phyloP scores from a whole-genome alignment of 108 stramenopile genomes.

The Cyclostephanos invisitatus region DNA sequence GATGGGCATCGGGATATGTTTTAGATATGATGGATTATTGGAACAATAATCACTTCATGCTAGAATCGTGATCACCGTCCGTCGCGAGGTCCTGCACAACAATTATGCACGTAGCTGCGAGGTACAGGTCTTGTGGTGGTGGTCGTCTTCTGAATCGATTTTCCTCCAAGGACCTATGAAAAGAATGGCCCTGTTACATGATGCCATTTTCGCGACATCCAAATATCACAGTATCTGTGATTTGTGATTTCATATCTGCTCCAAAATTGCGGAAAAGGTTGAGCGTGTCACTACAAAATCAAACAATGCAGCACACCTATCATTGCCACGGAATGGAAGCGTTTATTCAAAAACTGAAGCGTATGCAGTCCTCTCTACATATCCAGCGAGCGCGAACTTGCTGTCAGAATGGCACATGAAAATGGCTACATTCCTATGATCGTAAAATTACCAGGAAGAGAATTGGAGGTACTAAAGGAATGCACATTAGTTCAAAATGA shows the following conservation, averaged over 20 bases:
- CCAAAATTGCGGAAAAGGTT: neutral
- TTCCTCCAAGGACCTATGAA: too few species aligned
- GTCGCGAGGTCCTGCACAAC: neutral
- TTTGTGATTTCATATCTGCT: too few species aligned
- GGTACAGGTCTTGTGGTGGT: too few species aligned
- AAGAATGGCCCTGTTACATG: too few species aligned
- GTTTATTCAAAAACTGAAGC: slow-evolving; percentile 13
- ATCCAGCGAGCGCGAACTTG: slow-evolving; percentile 7
- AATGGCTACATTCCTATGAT: slow-evolving; percentile 5
- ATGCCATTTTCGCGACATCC: too few species aligned
- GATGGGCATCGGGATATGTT: slow-evolving; percentile 38
- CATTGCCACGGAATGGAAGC: slow-evolving; percentile 9
- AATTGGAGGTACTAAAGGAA: too few species aligned
- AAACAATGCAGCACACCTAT: neutral
- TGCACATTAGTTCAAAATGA: too few species aligned
- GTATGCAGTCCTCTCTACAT: neutral
- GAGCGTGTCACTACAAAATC: neutral
- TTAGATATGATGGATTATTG: slow-evolving; percentile 50
- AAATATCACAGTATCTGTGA: too few species aligned
- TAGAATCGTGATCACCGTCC: slow-evolving; percentile 22
- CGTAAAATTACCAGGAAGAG: too few species aligned
- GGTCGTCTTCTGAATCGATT: too few species aligned
- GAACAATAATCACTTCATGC: slow-evolving; percentile 43
- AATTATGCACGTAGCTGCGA: neutral
- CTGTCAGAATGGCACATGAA: neutral